Evolutionary conservation across 2,329 filamentous ascomycete species (phyloP).

Genomic region (Colletotrichum theobromicola): DNA sequence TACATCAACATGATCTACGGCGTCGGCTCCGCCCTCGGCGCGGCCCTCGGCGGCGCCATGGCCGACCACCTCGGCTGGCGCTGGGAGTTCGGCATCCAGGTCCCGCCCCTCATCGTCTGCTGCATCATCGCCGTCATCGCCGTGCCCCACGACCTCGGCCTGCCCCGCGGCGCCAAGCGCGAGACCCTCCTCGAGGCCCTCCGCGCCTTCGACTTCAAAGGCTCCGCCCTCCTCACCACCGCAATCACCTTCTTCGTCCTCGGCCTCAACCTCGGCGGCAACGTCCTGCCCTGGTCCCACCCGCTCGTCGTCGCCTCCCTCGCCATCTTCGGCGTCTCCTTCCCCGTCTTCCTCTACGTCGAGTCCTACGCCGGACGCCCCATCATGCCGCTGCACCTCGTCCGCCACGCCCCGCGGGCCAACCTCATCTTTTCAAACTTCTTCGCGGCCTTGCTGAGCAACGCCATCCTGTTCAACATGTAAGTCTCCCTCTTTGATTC

Average conservation of each 20-base stretch:
- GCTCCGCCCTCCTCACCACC: slow-evolving; percentile 57
- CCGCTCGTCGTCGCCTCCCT: slow-evolving; percentile 61
- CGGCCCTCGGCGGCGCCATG: slow-evolving; percentile 72
- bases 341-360: slow-evolving; percentile 56
- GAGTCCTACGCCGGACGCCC: slow-evolving; percentile 57
- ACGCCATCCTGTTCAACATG: slow-evolving; percentile 66
- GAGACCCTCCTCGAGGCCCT: slow-evolving; percentile 54
- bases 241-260: slow-evolving; percentile 64
- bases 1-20: slow-evolving; percentile 72
- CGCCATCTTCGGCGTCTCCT: slow-evolving; percentile 49
- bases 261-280: slow-evolving; percentile 68
- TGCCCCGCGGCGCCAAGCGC: slow-evolving; percentile 43
- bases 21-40: slow-evolving; percentile 62
- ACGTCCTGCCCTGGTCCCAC: slow-evolving; percentile 65
- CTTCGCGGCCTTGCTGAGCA: slow-evolving; percentile 55
- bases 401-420: slow-evolving; percentile 55
- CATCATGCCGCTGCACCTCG: slow-evolving; percentile 64
- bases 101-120: slow-evolving; percentile 55
- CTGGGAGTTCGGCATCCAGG: slow-evolving; percentile 72
- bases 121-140: slow-evolving; percentile 49
- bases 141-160: slow-evolving; percentile 59
- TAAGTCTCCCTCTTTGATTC: slow-evolving; percentile 31
- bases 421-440: slow-evolving; percentile 64
- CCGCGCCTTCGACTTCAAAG: slow-evolving; percentile 60
- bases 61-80: slow-evolving; percentile 76